phyloP scores from a whole-genome alignment of 768 basidiomycete species.

The Lepiota venenata region DNA sequence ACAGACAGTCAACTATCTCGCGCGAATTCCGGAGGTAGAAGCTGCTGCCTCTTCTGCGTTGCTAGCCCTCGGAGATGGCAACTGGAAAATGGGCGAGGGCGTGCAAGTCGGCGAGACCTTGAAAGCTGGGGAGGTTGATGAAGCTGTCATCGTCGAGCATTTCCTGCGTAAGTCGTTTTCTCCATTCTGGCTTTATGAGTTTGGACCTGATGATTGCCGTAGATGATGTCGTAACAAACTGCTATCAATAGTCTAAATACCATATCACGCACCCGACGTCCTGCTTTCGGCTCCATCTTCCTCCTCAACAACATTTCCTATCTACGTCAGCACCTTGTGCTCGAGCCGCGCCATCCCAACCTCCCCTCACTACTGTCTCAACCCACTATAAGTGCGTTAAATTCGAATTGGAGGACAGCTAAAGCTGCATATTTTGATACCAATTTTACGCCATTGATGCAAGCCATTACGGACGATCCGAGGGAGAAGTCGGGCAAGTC shows the following conservation, averaged over 20 bases:
- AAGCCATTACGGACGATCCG: conserved; percentile 61
- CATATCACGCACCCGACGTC: conserved; percentile 58
- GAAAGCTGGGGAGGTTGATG: conserved; percentile 51
- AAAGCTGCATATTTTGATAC: conserved; percentile 84
- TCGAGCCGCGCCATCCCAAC: conserved; percentile 43
- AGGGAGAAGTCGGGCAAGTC: conserved; percentile 54
- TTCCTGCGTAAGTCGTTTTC: conserved; percentile 55
- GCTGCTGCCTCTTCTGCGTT: conserved; percentile 65
- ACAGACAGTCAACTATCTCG: conserved; percentile 70
- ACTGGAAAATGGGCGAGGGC: conserved; percentile 79
- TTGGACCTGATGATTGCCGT: not conserved
- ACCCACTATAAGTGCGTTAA: conserved; percentile 57
- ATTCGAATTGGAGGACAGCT: conserved; percentile 72
- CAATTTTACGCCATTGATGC: conserved; percentile 78
- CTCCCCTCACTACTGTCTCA: conserved; percentile 54
- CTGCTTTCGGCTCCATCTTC: conserved; percentile 71
- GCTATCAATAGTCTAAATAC: conserved; percentile 56
- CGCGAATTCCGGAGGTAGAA: conserved; percentile 66
- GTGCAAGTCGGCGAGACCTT: conserved; percentile 12
- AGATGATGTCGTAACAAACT: conserved; percentile 79
- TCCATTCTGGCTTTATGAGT: not conserved
- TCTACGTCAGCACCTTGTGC: conserved; percentile 56
- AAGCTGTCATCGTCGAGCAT: conserved; percentile 65
- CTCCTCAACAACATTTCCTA: conserved; percentile 78
- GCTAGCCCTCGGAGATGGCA: conserved; percentile 76